A percentile compares a stretch with the other conserved stretches of the same genome.
These are phyloP conservation scores for Rhodomyrtus tomentosa DNA, from an alignment of 345 rosid species.

Conservation along the genomic window DNA sequence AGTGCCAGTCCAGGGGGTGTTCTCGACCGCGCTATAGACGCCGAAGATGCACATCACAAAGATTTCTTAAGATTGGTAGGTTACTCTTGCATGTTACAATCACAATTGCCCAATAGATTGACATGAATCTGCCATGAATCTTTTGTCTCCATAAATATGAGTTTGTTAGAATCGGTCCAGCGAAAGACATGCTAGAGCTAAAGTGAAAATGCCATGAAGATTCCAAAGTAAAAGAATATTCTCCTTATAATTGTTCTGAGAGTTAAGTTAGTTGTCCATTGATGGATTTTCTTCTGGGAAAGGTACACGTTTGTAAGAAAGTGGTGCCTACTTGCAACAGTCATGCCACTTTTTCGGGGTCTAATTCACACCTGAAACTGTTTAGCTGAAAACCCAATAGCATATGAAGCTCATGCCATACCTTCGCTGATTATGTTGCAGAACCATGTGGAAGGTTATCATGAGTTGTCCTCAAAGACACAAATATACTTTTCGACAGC, in stretches of 20 bases:
- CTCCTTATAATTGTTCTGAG: neutral
- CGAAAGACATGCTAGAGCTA: neutral
- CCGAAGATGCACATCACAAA: conserved; percentile 58
- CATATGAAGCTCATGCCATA: neutral
- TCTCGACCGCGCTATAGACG: conserved; percentile 55
- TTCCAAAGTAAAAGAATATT: neutral
- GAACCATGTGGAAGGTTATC: conserved; percentile 78
- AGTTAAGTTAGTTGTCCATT: neutral
- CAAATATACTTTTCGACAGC: conserved; percentile 57
- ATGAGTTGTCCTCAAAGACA: conserved; percentile 58
- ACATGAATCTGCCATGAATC: neutral
- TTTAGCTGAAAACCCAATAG: neutral
- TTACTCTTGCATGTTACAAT: neutral
- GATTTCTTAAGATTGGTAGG: conserved; percentile 65
- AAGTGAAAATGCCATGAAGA: neutral
- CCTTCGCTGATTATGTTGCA: conserved; percentile 14
- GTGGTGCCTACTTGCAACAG: neutral
- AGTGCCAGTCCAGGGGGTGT: conserved; percentile 61
- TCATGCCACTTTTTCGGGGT: neutral
- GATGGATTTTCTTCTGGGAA: neutral
- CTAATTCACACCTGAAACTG: neutral
- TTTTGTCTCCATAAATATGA: neutral
- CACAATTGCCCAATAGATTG: neutral
- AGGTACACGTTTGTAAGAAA: neutral
- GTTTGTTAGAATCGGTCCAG: neutral